Evolutionary conservation across 768 basidiomycete genomes (phyloP), one percentile per base, ranked within the genome.

Genomic region (Russula sp.): DNA sequence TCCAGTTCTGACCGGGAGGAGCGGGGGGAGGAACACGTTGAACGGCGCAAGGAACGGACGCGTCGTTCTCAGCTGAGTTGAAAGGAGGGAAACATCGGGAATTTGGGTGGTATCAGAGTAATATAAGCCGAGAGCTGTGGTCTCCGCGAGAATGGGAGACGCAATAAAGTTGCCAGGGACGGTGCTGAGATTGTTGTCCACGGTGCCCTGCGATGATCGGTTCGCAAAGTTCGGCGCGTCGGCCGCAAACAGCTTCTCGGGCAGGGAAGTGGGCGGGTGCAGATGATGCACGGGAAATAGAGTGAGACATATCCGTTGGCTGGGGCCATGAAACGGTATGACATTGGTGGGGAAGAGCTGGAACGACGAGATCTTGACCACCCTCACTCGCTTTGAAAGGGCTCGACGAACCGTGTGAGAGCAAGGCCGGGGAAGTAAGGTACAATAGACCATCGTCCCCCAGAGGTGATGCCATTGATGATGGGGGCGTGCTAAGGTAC

Each of bases 71-170:
- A 6, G 14, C 28, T 51, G 14, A 16, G 16, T 22, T 16, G n/a
- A 18, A 40, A 60, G 26, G 9, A n/a, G 32, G 20, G 52, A 10
- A 20, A 49, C 9, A 16, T 34, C 14, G 16, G 11, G 11, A 16
- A 7, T 48, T 18, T 55, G 52, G 13, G 44, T 14, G 10, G n/a
- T 26, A 28, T 36, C 53, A 2, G 63, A 14, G 16, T 55, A 60
- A 55, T 55, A 64, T 16, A 64, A 53, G 18, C 63, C 63, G 14
- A 64, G 63, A 32, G 52, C 34, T 3, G 53, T 64, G 9, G 53
- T 55, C 28, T 54, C 51, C 11, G 18, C 9, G 28, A 34, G 5
- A 9, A 34, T 6, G 8, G 52, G 22, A 20, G 42, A 7, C 14
- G 63, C 0, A 4, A 40, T 18, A 9, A 24, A 60, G 36, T 30